phyloP scores from a whole-genome alignment of 805 yeast species.

The Teunomyces cretensis region DNA sequence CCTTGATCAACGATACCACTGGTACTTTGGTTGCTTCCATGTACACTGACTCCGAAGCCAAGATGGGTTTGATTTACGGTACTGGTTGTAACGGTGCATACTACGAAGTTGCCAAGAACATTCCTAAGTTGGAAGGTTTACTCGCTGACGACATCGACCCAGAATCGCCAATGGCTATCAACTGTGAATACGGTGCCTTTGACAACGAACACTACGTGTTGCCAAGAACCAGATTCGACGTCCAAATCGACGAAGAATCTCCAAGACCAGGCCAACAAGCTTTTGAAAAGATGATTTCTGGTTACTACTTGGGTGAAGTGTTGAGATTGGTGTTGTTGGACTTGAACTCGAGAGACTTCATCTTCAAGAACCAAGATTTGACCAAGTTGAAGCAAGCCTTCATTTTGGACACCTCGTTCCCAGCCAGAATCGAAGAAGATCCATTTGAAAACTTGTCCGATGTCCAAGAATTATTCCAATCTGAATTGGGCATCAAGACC shows the following conservation, averaged over 20 bases:
- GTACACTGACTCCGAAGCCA: constrained; percentile 84
- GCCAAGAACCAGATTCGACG: constrained; percentile 89
- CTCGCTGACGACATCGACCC: constrained; percentile 60
- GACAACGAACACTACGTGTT: constrained; percentile 82
- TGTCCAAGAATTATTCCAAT: constrained; percentile 64
- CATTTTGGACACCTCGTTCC: constrained; percentile 85
- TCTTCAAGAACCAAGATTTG: constrained; percentile 72
- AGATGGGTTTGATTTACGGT: constrained; percentile 95
- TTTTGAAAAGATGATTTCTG: constrained; percentile 96
- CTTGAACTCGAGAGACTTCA: constrained; percentile 54
- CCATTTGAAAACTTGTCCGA: constrained; percentile 80
- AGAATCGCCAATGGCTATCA: constrained; percentile 85
- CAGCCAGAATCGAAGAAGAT: constrained; percentile 85
- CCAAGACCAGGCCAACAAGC: constrained; percentile 97
- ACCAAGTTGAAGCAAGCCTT: constrained; percentile 60
- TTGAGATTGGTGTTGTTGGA: constrained; percentile 79
- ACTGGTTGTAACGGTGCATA: constrained; percentile 98
- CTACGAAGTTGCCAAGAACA: constrained; percentile 68
- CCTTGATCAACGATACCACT: constrained; percentile 94
- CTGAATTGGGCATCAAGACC: constrained; percentile 60
- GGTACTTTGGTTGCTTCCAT: constrained; percentile 96
- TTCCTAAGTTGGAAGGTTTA: constrained; percentile 79
- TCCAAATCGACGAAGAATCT: constrained; percentile 74
- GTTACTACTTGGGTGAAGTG: constrained; percentile 93
- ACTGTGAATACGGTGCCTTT: constrained; percentile 98